These are phyloP conservation scores for Myxozyma melibiosi DNA, from an alignment of 805 yeast species.

Conservation along the genomic window DNA sequence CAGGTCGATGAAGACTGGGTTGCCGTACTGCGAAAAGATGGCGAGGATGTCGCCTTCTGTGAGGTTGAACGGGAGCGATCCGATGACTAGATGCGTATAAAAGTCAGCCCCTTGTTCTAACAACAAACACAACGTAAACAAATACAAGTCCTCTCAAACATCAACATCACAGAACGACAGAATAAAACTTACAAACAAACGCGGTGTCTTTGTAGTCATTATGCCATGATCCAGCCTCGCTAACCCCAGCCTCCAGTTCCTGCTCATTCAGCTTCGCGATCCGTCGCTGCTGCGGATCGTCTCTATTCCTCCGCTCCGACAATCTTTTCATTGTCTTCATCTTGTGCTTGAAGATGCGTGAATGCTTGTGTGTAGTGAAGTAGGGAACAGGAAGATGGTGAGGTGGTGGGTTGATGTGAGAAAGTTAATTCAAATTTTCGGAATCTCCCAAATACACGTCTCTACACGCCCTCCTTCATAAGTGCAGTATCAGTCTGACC, in stretches of 20 bases:
- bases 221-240: conserved; percentile 83
- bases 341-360: neutral
- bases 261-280: conserved; percentile 49
- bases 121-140: neutral
- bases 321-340: neutral
- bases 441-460: too few relatives aligned
- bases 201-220: conserved; percentile 76
- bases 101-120: neutral
- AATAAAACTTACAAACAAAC: conserved; percentile 52
- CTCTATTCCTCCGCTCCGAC: conserved; percentile 9
- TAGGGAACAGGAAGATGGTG: too few relatives aligned
- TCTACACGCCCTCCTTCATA: too few relatives aligned
- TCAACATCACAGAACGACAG: neutral
- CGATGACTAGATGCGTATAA: conserved; percentile 48
- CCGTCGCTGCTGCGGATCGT: conserved; percentile 13
- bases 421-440: too few relatives aligned
- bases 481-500: too few relatives aligned
- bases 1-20: conserved; percentile 74
- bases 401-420: too few relatives aligned
- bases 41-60: conserved; percentile 75
- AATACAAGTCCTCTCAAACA: neutral
- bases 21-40: conserved; percentile 87
- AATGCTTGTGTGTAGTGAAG: too few relatives aligned
- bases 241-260: conserved; percentile 64
- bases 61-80: conserved; percentile 63